Conservation (phyloP, 73 alveolate species). For the Paramecium bursaria region DNA sequence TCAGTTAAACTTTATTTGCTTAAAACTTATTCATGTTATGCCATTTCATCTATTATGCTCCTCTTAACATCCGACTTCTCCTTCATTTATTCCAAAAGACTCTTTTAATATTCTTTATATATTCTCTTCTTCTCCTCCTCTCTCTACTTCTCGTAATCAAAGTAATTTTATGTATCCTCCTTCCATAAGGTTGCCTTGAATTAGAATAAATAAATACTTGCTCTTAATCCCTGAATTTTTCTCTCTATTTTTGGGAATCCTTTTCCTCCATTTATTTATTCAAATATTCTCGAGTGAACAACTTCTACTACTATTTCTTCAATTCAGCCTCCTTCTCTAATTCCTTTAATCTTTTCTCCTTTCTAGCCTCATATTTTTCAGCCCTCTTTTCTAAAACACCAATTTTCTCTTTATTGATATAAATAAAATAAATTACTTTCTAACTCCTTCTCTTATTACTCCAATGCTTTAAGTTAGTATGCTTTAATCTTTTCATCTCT, state of each 20-base stretch:
- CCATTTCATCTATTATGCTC: constrained; percentile 44
- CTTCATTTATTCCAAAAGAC: constrained; percentile 36
- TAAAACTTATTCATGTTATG: constrained; percentile 14
- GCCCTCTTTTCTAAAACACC: constrained; percentile 63
- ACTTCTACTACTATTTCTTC: constrained; percentile 50
- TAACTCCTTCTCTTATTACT: constrained; percentile 39
- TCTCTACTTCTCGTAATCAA: constrained; percentile 63
- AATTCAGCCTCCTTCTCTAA: constrained; percentile 53
- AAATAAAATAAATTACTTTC: constrained; percentile 1
- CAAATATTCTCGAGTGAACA: constrained; percentile 50
- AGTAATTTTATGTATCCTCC: constrained; percentile 60
- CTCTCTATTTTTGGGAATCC: constrained; percentile 49
- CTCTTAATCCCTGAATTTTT: constrained; percentile 62
- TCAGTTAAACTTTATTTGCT: constrained; percentile 19
- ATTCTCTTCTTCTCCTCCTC: constrained; percentile 59
- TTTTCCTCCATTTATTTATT: constrained; percentile 66
- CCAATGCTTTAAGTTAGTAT: constrained; percentile 55
- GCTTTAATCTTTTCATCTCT: constrained; percentile 60
- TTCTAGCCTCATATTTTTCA: constrained; percentile 63
- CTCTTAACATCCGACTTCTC: constrained; percentile 35
- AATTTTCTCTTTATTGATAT: constrained; percentile 36
- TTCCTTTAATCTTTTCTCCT: constrained; percentile 62
- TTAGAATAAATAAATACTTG: neutral
- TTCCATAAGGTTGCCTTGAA: constrained; percentile 64
- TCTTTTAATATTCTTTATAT: constrained; percentile 41